Percentiles rank a stretch among this genome's conserved stretches.
These are phyloP conservation scores for Perilla frutescens DNA, from an alignment of 257 asterid species.

Conservation along the genomic window DNA sequence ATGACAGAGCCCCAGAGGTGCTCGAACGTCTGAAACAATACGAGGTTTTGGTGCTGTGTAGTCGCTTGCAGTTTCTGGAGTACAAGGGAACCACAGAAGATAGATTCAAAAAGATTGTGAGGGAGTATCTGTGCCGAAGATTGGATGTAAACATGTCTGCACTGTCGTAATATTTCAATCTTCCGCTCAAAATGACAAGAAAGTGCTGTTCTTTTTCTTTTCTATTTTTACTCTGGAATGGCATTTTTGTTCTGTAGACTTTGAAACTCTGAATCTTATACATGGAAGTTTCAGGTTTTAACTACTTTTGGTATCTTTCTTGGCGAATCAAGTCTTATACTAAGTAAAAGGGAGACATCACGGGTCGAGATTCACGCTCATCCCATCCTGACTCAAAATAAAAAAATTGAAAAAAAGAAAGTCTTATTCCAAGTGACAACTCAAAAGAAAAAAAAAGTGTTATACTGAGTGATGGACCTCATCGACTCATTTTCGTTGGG, in stretches of 20 bases:
- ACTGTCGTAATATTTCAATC: not conserved
- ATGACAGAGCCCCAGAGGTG: conserved; percentile 77
- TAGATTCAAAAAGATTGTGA: conserved; percentile 52
- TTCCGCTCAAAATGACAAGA: conserved; percentile 13
- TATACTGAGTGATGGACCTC: too few species aligned
- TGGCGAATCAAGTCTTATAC: too few species aligned
- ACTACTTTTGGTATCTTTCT: not conserved
- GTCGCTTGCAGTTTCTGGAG: conserved; percentile 63
- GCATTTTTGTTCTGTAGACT: too few species aligned
- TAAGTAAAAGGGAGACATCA: too few species aligned
- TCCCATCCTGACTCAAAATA: too few species aligned
- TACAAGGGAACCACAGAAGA: conserved; percentile 55
- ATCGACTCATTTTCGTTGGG: too few species aligned
- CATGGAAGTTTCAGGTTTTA: not conserved
- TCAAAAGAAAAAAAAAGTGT: too few species aligned
- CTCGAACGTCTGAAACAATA: conserved; percentile 51
- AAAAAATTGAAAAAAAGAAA: too few species aligned
- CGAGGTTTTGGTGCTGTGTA: conserved; percentile 72
- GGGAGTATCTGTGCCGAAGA: conserved; percentile 42
- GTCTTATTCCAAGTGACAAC: too few species aligned
- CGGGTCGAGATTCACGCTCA: too few species aligned
- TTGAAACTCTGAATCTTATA: too few species aligned
- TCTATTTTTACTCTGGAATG: not conserved
- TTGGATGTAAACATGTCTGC: not conserved
- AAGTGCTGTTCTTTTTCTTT: not conserved